Conservation (phyloP, 306 rosid genomes). For the Prosopis cineraria region DNA sequence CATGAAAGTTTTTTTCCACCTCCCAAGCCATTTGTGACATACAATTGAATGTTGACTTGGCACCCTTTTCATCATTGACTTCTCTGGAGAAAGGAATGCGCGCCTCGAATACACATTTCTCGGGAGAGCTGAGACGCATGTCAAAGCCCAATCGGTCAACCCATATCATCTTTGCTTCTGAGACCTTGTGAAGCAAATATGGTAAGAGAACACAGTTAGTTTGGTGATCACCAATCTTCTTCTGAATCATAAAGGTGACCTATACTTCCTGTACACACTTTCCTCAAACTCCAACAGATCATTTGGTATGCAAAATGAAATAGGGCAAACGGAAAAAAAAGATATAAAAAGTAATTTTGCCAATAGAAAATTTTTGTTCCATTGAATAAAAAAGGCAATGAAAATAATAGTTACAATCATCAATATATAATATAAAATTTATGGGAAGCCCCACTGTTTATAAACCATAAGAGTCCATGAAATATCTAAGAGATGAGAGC, state of each 20-base stretch:
- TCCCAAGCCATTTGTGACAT: conserved; percentile 98
- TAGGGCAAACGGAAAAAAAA: neutral
- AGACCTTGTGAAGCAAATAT: conserved; percentile 53
- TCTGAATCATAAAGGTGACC: neutral
- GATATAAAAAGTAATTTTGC: neutral
- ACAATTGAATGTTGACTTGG: conserved; percentile 82
- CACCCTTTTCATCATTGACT: conserved; percentile 83
- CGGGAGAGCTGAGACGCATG: conserved; percentile 67
- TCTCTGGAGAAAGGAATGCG: conserved; percentile 91
- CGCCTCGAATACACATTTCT: conserved; percentile 62
- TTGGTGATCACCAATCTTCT: neutral
- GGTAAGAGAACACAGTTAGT: conserved; percentile 18
- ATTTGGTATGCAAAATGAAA: neutral
- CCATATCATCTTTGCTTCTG: conserved; percentile 93
- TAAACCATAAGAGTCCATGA: neutral
- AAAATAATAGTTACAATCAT: neutral
- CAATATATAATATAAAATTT: neutral
- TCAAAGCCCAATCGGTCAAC: conserved; percentile 87
- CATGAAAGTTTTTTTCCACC: conserved; percentile 74
- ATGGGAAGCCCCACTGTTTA: neutral
- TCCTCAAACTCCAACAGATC: neutral
- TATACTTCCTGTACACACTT: neutral
- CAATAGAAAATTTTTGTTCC: neutral
- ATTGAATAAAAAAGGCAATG: neutral
- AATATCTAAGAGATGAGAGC: too few relatives aligned